Evolutionary conservation across 78 protist species (phyloP).

Genomic region (Protostelium mycophagum): DNA sequence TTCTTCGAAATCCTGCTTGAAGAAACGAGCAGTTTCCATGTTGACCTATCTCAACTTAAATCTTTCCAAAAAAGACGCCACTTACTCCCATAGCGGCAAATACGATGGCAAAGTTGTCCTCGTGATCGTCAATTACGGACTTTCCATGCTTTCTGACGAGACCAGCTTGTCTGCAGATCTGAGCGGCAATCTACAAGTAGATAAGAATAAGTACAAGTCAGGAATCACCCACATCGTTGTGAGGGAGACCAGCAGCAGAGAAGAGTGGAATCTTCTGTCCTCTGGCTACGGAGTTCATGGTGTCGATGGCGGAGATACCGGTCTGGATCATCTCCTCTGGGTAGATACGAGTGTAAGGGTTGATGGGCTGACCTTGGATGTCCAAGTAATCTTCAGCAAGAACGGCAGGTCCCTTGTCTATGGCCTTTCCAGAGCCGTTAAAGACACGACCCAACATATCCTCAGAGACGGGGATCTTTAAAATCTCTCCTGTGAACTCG

Average conservation of each 20-base stretch:
- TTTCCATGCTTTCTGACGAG: constrained; percentile 83
- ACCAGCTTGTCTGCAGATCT: constrained; percentile 98
- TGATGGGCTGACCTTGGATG: constrained; percentile 97
- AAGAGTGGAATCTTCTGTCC: constrained; percentile 99
- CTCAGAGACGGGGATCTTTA: constrained; percentile 91
- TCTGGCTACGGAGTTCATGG: constrained; percentile 98
- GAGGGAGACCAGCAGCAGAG: constrained; percentile 99
- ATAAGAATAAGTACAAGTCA: background rate
- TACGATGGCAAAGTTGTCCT: constrained; percentile 97
- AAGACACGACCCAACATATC: constrained; percentile 99
- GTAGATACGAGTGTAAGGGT: constrained; percentile 95
- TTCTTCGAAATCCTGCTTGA: constrained; percentile 97
- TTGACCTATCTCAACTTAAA: constrained; percentile 26
- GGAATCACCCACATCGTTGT: constrained; percentile 86
- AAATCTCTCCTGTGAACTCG: constrained; percentile 95
- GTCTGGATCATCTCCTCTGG: constrained; percentile 99
- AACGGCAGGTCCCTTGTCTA: constrained; percentile 95
- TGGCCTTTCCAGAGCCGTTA: constrained; percentile 99
- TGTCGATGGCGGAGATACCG: constrained; percentile 98
- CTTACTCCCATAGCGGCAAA: constrained; percentile 99
- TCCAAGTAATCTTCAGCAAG: constrained; percentile 97
- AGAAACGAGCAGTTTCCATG: constrained; percentile 99
- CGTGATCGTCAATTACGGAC: constrained; percentile 71
- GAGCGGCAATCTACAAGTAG: constrained; percentile 91
- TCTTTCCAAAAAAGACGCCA: background rate